phyloP scores from a whole-genome alignment of 805 yeast genomes.

The Nakazawaea holstii region DNA sequence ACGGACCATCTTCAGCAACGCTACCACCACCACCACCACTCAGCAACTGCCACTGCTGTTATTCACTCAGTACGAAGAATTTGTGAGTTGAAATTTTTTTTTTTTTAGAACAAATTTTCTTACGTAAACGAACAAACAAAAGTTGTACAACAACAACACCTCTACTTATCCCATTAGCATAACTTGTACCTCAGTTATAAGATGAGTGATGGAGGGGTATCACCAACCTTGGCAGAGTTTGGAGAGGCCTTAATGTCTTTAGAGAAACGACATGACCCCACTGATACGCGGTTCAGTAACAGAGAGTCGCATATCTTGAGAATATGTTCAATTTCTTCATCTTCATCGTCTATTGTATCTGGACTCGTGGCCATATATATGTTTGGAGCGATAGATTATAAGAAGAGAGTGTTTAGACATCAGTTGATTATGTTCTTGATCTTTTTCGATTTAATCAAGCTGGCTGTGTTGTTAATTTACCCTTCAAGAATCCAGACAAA shows the following conservation, averaged over 20 bases:
- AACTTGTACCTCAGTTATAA: neutral
- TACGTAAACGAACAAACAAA: neutral
- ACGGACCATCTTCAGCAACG: conserved; percentile 3
- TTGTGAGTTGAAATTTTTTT: neutral
- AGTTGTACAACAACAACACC: neutral
- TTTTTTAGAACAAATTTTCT: neutral
- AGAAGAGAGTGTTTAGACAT: conserved; percentile 60
- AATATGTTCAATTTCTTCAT: conserved; percentile 41
- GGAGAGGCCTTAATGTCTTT: neutral
- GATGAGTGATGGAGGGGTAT: neutral
- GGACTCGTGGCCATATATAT: conserved; percentile 61
- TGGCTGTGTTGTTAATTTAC: conserved; percentile 59
- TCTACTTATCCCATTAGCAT: neutral
- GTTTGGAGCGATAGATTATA: conserved; percentile 58
- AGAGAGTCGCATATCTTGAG: conserved; percentile 18
- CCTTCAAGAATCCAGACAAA: conserved; percentile 53
- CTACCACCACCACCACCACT: neutral
- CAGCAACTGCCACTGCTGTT: neutral
- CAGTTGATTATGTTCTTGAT: conserved; percentile 63
- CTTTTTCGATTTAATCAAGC: conserved; percentile 72
- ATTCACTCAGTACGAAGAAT: neutral
- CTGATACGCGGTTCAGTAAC: conserved; percentile 5
- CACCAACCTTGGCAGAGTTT: neutral
- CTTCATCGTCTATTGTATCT: conserved; percentile 41
- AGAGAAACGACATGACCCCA: neutral